Evolutionary conservation across 2,329 filamentous ascomycete genomes (phyloP), one percentile per base, ranked within the genome.

Genomic region (Exophiala dermatitidis): DNA sequence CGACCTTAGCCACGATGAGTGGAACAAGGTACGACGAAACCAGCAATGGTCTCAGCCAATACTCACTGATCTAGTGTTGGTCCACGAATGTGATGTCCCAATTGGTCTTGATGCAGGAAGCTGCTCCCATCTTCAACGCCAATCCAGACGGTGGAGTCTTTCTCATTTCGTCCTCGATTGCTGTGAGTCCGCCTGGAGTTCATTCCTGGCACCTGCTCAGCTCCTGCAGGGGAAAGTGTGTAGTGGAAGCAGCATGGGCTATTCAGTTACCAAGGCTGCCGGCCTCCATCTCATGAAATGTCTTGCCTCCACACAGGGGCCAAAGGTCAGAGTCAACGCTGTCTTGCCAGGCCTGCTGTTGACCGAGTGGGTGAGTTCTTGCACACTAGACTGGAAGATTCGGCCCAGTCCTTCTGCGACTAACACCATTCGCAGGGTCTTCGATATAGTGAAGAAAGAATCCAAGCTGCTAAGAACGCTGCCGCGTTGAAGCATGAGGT

Each of bases 241-340:
- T 0, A 79, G 75, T 54, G 84, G 83, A 1, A 85, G 81, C 58
- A 78, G 77, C 3, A 66, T 85, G 62, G 81, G 87, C 5, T 93
- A 93, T 64, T 76, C 83, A 0, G 84, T 90, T n/a, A 86, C 85
- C 33, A 93, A 93, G 67, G 79, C 87, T 1, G 88, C 88, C 10
- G 80, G 84, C 68, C 64, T 86, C 50, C 84, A 86, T 68, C 68
- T 86, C 46, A 82, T 84, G 73, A 83, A 82, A 64, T 80, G 81
- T 57, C 69, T 86, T 34, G 83, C 83, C 3, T 72, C 77, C 46
- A 80, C 79, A 7, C 77, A 84, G 59, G 82, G 83, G 0, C 72
- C 76, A 1, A 84, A 84, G 67, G 72, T 84, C 28, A 72, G 83
- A 42, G 72, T 84, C 34, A 86, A 86, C 67, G 80, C 81, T 36